Percentiles rank a stretch among this genome's conserved stretches.
These are phyloP conservation scores for Ophiostoma piceae DNA, from an alignment of 2,329 filamentous ascomycete species.

Conservation along the genomic window DNA sequence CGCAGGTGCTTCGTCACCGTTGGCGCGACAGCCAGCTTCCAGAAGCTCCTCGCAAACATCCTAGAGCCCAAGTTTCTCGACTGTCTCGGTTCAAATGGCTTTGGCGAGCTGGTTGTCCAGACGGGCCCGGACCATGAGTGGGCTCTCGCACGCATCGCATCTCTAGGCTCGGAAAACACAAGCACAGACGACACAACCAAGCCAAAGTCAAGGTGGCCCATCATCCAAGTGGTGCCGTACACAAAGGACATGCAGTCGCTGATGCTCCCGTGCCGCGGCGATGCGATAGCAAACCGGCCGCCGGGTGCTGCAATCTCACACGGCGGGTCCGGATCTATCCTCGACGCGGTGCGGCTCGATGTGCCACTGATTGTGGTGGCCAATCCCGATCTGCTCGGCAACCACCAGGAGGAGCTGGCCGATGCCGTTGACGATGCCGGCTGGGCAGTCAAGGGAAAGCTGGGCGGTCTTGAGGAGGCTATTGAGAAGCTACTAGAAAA, in stretches of 20 bases:
- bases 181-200: background rate
- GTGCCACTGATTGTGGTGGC: constrained; percentile 84
- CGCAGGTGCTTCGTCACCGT: constrained; percentile 75
- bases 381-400: constrained; percentile 74
- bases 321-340: constrained; percentile 84
- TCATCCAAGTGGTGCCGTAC: constrained; percentile 55
- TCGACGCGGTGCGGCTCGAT: constrained; percentile 70
- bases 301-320: constrained; percentile 81
- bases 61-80: constrained; percentile 58
- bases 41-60: constrained; percentile 61
- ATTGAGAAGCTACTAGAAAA: constrained; percentile 26
- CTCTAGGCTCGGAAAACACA: constrained; percentile 30
- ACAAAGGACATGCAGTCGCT: constrained; percentile 55
- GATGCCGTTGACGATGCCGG: constrained; percentile 66
- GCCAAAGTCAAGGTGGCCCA: constrained; percentile 19
- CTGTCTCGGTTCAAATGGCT: constrained; percentile 54
- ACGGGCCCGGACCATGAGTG: constrained; percentile 65
- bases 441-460: constrained; percentile 67
- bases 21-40: constrained; percentile 84
- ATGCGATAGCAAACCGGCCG: constrained; percentile 33
- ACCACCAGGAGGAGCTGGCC: constrained; percentile 87
- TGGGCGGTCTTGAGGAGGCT: constrained; percentile 47
- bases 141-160: constrained; percentile 39
- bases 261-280: constrained; percentile 52
- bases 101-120: constrained; percentile 71